phyloP scores from a whole-genome alignment of 768 basidiomycete genomes.

The Nidula microcarpa region DNA sequence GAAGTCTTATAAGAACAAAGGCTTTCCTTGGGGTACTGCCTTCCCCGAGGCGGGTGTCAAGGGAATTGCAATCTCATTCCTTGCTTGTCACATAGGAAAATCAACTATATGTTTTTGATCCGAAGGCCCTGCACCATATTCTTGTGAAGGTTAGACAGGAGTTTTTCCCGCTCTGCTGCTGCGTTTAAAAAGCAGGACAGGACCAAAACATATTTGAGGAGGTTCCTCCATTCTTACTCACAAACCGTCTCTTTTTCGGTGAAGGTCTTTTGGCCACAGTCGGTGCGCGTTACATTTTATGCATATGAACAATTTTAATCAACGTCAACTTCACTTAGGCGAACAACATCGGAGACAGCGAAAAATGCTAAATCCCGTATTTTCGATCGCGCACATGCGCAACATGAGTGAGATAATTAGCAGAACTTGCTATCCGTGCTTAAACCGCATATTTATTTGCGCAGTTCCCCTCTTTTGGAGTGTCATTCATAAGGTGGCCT shows the following conservation, averaged over 20 bases:
- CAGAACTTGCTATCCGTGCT: background rate
- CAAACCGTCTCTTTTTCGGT: background rate
- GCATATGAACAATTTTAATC: background rate
- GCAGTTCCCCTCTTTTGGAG: background rate
- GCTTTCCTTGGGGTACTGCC: background rate
- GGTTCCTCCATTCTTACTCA: background rate
- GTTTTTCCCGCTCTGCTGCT: background rate
- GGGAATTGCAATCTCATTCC: background rate
- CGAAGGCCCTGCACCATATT: background rate
- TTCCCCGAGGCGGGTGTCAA: background rate
- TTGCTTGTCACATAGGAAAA: background rate
- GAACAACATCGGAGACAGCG: background rate
- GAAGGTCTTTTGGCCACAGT: background rate
- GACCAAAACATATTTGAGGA: background rate
- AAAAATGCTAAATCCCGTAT: background rate
- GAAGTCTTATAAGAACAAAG: background rate
- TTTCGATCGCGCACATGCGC: conserved; percentile 1
- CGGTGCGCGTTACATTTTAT: background rate
- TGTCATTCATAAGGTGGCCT: background rate
- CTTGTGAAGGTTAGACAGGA: background rate
- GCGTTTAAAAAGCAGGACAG: background rate
- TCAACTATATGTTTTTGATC: background rate
- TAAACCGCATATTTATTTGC: background rate
- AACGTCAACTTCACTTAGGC: background rate
- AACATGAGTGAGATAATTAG: background rate